These are phyloP conservation scores for Stenocarpella maydis DNA, from an alignment of 2,329 filamentous ascomycete species.

Conservation along the genomic window DNA sequence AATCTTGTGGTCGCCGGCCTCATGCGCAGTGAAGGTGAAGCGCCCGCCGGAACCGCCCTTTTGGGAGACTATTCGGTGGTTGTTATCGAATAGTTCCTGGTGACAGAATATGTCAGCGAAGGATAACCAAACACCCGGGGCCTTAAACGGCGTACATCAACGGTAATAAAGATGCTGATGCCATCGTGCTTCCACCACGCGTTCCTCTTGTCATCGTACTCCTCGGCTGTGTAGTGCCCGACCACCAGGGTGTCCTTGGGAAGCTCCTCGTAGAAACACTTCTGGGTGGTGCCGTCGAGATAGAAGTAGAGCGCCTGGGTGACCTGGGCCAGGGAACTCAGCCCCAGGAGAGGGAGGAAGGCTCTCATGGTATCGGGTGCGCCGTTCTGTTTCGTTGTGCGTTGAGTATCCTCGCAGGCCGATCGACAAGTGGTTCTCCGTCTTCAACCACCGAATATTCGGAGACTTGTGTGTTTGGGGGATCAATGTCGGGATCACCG, in stretches of 20 bases:
- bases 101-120: background rate
- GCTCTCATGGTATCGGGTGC: constrained; percentile 58
- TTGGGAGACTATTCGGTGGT: constrained; percentile 94
- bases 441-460: background rate
- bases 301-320: constrained; percentile 95
- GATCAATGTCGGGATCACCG: background rate
- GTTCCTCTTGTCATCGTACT: constrained; percentile 76
- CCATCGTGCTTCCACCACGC: constrained; percentile 77
- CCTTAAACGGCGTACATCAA: constrained; percentile 69
- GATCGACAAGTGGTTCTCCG: background rate
- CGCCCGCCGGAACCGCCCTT: constrained; percentile 78
- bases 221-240: constrained; percentile 87
- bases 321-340: constrained; percentile 74
- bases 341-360: constrained; percentile 71
- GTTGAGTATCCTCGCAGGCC: background rate
- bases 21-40: constrained; percentile 95
- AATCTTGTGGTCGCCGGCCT: constrained; percentile 93
- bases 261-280: constrained; percentile 98
- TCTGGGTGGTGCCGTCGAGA: constrained; percentile 83
- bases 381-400: background rate
- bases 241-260: constrained; percentile 97
- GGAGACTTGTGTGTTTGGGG: background rate
- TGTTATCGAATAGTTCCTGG: constrained; percentile 92
- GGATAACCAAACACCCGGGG: background rate
- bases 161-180: constrained; percentile 86